These are phyloP conservation scores for Rhizodiscina lignyota DNA, from an alignment of 495 filamentous ascomycete genomes.

Conservation along the genomic window DNA sequence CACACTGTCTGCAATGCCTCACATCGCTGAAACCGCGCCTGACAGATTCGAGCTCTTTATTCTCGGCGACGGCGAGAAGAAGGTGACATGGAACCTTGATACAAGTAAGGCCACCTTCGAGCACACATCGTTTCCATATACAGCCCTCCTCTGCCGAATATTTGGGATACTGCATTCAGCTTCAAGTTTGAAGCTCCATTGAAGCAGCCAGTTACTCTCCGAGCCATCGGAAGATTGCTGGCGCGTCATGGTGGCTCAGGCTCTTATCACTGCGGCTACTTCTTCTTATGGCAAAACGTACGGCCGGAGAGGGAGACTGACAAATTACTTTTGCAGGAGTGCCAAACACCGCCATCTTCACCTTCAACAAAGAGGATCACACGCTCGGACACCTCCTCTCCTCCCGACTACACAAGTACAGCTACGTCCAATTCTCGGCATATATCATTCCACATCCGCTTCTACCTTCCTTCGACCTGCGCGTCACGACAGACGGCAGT, in stretches of 20 bases:
- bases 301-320: no score
- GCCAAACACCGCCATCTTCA: conserved; percentile 75
- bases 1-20: no score
- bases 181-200: no score
- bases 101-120: conserved; percentile 56
- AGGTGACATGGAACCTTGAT: conserved; percentile 70
- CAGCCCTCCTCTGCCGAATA: no score
- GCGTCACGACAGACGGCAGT: conserved; percentile 80
- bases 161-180: no score
- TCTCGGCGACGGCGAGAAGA: conserved; percentile 74
- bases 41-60: conserved; percentile 81
- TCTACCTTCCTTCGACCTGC: conserved; percentile 68
- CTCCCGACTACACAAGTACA: conserved; percentile 59
- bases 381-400: conserved; percentile 83
- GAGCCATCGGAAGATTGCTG: no score
- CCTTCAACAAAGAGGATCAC: conserved; percentile 92
- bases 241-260: no score
- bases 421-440: conserved; percentile 67
- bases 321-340: conserved; percentile 40
- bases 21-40: no score
- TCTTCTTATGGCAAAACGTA: no score
- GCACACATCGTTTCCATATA: neutral
- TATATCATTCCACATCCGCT: conserved; percentile 79
- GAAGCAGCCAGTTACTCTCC: no score
- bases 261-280: no score